A percentile compares a stretch with the other conserved stretches of the same genome.
Evolutionary conservation across 768 basidiomycete genomes (phyloP).

Genomic region (Tricholoma hemisulphureum): DNA sequence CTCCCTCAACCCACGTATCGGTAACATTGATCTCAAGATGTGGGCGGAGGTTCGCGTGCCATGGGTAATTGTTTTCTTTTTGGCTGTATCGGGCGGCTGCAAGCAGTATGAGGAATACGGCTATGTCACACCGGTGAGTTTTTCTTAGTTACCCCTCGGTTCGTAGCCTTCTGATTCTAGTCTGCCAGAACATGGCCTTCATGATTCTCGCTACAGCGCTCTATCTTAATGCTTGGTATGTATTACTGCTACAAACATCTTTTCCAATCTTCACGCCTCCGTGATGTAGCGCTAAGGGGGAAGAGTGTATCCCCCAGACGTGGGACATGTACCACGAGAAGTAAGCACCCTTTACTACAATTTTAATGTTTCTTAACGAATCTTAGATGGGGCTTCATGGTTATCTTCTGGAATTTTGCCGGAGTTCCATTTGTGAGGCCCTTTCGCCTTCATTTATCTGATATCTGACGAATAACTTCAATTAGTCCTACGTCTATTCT

Average conservation of each 20-base stretch:
- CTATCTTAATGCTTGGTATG: conserved; percentile 93
- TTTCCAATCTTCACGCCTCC: conserved; percentile 7
- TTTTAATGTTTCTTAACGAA: background rate
- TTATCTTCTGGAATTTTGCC: conserved; percentile 97
- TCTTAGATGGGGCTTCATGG: conserved; percentile 86
- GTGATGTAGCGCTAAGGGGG: conserved; percentile 72
- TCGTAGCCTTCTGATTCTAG: background rate
- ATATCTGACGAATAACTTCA: conserved; percentile 2
- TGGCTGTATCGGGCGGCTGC: conserved; percentile 87
- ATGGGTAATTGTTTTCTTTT: conserved; percentile 94
- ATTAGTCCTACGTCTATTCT: conserved; percentile 92
- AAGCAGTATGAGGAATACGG: conserved; percentile 95
- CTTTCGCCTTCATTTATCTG: background rate
- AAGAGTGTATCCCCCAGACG: conserved; percentile 93
- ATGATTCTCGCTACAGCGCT: conserved; percentile 95
- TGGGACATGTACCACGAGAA: conserved; percentile 99
- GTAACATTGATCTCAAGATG: conserved; percentile 94
- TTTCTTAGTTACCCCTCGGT: background rate
- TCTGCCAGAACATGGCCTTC: conserved; percentile 84
- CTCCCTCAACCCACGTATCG: conserved; percentile 88
- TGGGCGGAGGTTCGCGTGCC: conserved; percentile 97
- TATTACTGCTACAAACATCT: background rate
- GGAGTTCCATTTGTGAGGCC: conserved; percentile 83
- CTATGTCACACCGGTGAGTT: conserved; percentile 82
- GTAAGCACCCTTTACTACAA: conserved; percentile 35